These are phyloP conservation scores for Coccomyxa subellipsoidea DNA, from an alignment of 163 green algal species.

Conservation along the genomic window DNA sequence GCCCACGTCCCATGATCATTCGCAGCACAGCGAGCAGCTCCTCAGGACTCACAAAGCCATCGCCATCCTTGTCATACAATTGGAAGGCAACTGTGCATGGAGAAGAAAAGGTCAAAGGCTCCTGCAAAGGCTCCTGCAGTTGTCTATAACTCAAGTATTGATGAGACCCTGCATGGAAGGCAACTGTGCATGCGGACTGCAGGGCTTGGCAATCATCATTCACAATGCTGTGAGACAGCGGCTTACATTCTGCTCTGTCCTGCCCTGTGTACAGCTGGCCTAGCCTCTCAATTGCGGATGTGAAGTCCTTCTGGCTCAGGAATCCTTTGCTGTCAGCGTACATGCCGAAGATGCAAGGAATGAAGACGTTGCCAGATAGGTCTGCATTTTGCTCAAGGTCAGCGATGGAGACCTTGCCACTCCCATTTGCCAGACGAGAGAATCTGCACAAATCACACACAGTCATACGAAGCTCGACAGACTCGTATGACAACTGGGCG, in stretches of 20 bases:
- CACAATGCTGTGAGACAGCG: not conserved
- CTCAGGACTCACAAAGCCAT: constrained; percentile 36
- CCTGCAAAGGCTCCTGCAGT: no score
- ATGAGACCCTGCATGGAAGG: no score
- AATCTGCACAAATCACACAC: not conserved
- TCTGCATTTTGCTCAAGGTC: constrained; percentile 44
- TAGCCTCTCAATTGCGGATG: constrained; percentile 15
- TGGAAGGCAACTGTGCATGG: constrained; percentile 40
- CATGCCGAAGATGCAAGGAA: constrained; percentile 43
- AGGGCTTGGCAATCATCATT: not conserved
- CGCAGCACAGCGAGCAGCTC: constrained; percentile 35
- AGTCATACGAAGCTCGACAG: no score
- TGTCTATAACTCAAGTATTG: no score
- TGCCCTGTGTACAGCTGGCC: constrained; percentile 1
- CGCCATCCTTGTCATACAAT: constrained; percentile 43
- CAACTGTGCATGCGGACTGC: constrained; percentile 30
- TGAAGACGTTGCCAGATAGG: constrained; percentile 44
- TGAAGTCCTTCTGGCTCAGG: constrained; percentile 23
- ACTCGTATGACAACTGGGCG: no score
- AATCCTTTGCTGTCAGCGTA: constrained; percentile 12
- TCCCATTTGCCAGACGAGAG: constrained; percentile 28
- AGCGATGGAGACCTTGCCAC: constrained; percentile 34
- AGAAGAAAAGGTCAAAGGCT: no score
- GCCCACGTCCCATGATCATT: constrained; percentile 24
- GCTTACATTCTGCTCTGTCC: not conserved